Base-by-base conservation (phyloP, 805 yeast genomes). In the Kazachstania taianensis region DNA sequence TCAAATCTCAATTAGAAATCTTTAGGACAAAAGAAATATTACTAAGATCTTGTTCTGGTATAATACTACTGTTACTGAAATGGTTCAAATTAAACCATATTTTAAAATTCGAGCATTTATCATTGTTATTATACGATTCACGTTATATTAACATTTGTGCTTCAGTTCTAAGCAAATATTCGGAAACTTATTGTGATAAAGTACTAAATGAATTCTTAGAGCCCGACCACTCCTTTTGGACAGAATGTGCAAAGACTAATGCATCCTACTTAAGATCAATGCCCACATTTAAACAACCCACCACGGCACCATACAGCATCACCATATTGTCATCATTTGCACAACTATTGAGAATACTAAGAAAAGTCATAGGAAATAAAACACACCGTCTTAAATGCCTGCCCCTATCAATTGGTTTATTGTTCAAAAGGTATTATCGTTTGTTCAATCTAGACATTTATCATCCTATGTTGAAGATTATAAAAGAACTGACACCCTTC, bases 61-160 rank as follows among this genome's bases (percentile, higher is more conserved):
- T 75, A 1, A 37, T 84, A 1, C 46, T 61, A 8, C 46, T 73
- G 15, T 51, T 92, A 15, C 52, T 79, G 23, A 71, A 70, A 47
- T 87, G 96, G 96, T 79, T 83, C 53, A 82, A 81, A 51, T 55
- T 69, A 7, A 79, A 75, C 30, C 96, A 92, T 53, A 62, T 85
- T 2, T 55, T 87, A 43, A 87, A 89, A 54, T 78, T 70, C 53
- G 94, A 85, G 53, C 82, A 78, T 47, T 61, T 89, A 10, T 57
- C 80, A 5, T 70, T 82, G 0, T 53, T 87, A 29, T 55, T 92
- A 18, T 81, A 79, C 55, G 97, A 92, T 53, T 72, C 79, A 20
- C 75, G 77, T 39, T 80, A 48, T 39, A 49, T 63, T n/a, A 49
- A 48, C 15, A 47, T 49, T 3, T 46, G 55, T 24, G 42, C 53